Conservation (phyloP, 192 early-diverging fungal species). For the Coemansia sp. region DNA sequence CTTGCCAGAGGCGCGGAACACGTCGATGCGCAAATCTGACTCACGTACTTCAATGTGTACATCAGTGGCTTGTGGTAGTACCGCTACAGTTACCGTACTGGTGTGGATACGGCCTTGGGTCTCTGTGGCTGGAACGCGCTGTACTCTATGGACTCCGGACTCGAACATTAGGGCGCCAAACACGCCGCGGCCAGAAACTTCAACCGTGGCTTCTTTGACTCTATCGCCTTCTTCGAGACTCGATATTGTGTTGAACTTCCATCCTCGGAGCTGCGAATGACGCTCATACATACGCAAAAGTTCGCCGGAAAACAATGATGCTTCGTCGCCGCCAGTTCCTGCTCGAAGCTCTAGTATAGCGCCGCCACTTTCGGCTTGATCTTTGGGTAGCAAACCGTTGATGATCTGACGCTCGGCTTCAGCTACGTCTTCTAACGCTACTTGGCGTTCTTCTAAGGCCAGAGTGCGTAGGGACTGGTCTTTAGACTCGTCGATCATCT, state of each 20-base stretch:
- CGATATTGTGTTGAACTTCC: slow-evolving; percentile 64
- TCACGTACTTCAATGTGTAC: slow-evolving; percentile 70
- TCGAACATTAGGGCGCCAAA: slow-evolving; percentile 78
- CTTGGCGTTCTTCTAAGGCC: slow-evolving; percentile 62
- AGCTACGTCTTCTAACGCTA: slow-evolving; percentile 37
- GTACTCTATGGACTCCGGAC: slow-evolving; percentile 81
- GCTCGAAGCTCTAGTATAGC: slow-evolving; percentile 76
- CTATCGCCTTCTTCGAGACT: slow-evolving; percentile 31
- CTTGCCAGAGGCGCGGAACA: slow-evolving; percentile 74
- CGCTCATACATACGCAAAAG: slow-evolving; percentile 75
- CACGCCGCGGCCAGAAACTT: slow-evolving; percentile 67
- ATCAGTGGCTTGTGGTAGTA: slow-evolving; percentile 71
- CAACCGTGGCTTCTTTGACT: slow-evolving; percentile 62
- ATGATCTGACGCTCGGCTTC: slow-evolving; percentile 60
- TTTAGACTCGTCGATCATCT: slow-evolving; percentile 35
- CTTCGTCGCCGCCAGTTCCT: slow-evolving; percentile 79
- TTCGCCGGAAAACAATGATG: slow-evolving; percentile 69
- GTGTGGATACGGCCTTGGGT: slow-evolving; percentile 76
- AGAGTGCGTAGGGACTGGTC: slow-evolving; percentile 50
- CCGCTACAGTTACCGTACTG: slow-evolving; percentile 74
- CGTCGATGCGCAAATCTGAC: slow-evolving; percentile 67
- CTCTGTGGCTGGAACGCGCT: slow-evolving; percentile 78
- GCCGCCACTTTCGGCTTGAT: slow-evolving; percentile 64
- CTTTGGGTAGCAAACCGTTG: slow-evolving; percentile 61
- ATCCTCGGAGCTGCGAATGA: slow-evolving; percentile 59